Conservation (phyloP, 257 asterid species). For the Solanum boliviense region DNA sequence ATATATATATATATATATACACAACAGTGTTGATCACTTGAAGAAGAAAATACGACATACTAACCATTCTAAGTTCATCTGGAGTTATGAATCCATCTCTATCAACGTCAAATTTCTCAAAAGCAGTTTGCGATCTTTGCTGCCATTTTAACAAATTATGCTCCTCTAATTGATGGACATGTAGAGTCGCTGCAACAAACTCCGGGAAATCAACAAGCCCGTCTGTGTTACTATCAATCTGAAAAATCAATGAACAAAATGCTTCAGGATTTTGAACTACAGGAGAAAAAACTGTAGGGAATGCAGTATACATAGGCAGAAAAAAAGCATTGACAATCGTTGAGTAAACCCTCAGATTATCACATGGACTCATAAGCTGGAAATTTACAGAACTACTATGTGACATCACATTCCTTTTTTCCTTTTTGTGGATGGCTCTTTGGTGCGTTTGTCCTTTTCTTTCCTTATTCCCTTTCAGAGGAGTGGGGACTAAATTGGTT, state of each 20-base stretch:
- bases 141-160: conserved; percentile 81
- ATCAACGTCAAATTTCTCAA: conserved; percentile 88
- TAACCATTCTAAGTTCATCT: conserved; percentile 85
- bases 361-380: neutral
- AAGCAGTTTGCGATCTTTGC: conserved; percentile 72
- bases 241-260: conserved; percentile 13
- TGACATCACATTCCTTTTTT: neutral
- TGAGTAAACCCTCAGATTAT: neutral
- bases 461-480: neutral
- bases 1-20: neutral
- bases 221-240: conserved; percentile 93
- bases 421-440: neutral
- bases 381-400: neutral
- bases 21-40: neutral
- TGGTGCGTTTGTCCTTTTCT: neutral
- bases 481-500: neutral
- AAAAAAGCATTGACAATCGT: neutral
- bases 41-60: conserved; percentile 4
- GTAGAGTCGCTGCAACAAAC: conserved; percentile 93
- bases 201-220: conserved; percentile 94
- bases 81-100: conserved; percentile 86
- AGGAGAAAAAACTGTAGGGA: neutral
- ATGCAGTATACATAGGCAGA: neutral
- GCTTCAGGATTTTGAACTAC: neutral
- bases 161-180: conserved; percentile 91